These are phyloP conservation scores for Pinus taeda DNA, from an alignment of 75 land plant genomes.

Conservation along the genomic window DNA sequence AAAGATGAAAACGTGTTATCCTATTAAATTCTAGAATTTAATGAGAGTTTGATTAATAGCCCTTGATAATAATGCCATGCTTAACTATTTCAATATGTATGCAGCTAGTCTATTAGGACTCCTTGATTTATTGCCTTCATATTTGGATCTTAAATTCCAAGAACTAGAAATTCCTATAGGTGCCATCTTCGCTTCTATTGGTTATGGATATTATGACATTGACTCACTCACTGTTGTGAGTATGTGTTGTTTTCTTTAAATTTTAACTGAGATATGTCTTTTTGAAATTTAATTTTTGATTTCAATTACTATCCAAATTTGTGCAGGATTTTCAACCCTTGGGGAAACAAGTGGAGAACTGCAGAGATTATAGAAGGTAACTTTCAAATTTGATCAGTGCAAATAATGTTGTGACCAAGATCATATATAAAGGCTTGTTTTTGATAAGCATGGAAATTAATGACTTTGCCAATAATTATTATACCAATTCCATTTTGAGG, in stretches of 20 bases:
- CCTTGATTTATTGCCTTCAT: neutral
- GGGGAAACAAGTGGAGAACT: constrained; percentile 48
- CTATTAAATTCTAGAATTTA: too few relatives aligned
- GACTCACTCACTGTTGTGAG: neutral
- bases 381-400: constrained; percentile 34
- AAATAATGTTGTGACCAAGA: constrained; percentile 29
- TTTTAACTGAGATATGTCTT: neutral
- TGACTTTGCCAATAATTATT: constrained; percentile 83
- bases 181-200: neutral
- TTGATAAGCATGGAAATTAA: constrained; percentile 63
- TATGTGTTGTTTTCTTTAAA: neutral
- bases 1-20: too few relatives aligned
- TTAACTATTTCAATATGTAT: neutral
- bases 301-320: neutral
- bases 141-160: neutral
- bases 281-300: neutral
- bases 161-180: neutral
- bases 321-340: constrained; percentile 27
- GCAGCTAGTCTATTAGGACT: neutral
- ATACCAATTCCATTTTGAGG: constrained; percentile 56
- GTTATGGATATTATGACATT: neutral
- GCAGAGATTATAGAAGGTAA: constrained; percentile 49
- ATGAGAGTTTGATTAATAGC: too few relatives aligned
- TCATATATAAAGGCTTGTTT: constrained; percentile 47
- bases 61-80: too few relatives aligned